Percentiles rank a stretch among this genome's conserved stretches.
Conservation (phyloP, 371 early-diverging fungal species). For the Antonospora locustae region DNA sequence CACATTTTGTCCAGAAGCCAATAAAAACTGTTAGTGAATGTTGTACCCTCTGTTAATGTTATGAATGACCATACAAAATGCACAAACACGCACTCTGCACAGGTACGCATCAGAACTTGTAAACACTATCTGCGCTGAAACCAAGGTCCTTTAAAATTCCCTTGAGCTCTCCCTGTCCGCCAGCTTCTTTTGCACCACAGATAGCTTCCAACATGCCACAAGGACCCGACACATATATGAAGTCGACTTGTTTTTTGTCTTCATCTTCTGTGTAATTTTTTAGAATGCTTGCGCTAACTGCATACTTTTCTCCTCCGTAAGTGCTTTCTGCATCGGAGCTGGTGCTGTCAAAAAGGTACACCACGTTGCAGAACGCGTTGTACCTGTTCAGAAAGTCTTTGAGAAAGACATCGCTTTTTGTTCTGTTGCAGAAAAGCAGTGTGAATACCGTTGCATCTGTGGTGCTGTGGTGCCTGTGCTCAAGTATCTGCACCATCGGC, state of each 20-base stretch:
- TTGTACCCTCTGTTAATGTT: too few species aligned
- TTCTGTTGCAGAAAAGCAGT: slow-evolving; percentile 69
- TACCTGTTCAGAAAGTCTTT: slow-evolving; percentile 64
- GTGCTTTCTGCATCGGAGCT: slow-evolving; percentile 59
- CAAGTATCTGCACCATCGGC: slow-evolving; percentile 66
- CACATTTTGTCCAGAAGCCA: too few species aligned
- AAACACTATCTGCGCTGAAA: slow-evolving; percentile 62
- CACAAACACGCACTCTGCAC: too few species aligned
- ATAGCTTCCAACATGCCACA: slow-evolving; percentile 61
- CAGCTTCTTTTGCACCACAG: slow-evolving; percentile 69
- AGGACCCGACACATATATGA: slow-evolving; percentile 69
- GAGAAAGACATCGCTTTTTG: slow-evolving; percentile 69
- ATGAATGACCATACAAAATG: too few species aligned
- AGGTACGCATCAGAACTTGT: slow-evolving; percentile 62
- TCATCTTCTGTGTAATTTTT: neutral
- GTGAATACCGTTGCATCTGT: slow-evolving; percentile 66
- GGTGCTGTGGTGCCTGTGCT: slow-evolving; percentile 56
- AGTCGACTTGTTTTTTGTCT: slow-evolving; percentile 38
- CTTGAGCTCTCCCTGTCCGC: slow-evolving; percentile 63
- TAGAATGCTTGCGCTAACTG: slow-evolving; percentile 1
- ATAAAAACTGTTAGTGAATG: too few species aligned
- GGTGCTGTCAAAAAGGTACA: slow-evolving; percentile 61
- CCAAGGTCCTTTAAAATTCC: slow-evolving; percentile 70
- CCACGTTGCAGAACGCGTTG: slow-evolving; percentile 66
- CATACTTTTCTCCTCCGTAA: slow-evolving; percentile 61